Conservation (phyloP, 192 early-diverging fungal genomes). For the Geranomyces variabilis region DNA sequence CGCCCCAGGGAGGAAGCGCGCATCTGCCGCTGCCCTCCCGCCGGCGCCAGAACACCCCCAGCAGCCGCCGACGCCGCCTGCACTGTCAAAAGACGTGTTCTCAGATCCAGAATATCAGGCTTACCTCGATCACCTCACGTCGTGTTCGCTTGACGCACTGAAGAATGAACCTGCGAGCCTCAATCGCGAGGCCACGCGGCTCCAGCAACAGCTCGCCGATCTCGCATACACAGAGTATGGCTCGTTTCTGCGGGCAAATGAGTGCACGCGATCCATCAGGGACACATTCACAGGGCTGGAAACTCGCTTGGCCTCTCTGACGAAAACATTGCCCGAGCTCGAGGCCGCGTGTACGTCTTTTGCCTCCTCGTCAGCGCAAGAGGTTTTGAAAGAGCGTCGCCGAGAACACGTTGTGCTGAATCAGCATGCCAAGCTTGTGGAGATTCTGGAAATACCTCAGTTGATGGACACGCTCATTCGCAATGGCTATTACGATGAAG, state of each 20-base stretch:
- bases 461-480: conserved; percentile 81
- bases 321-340: conserved; percentile 51
- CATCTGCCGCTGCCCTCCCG: background rate
- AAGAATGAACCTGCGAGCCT: conserved; percentile 59
- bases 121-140: conserved; percentile 67
- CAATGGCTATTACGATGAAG: conserved; percentile 82
- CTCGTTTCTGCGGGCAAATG: conserved; percentile 68
- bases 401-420: conserved; percentile 14
- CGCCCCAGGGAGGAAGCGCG: background rate
- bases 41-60: background rate
- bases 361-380: conserved; percentile 13
- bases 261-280: conserved; percentile 54
- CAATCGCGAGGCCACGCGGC: conserved; percentile 52
- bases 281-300: conserved; percentile 55
- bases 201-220: conserved; percentile 62
- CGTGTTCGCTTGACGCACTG: conserved; percentile 62
- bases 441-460: conserved; percentile 77
- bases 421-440: conserved; percentile 55
- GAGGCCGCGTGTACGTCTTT: conserved; percentile 53
- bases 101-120: conserved; percentile 28
- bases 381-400: conserved; percentile 15
- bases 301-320: conserved; percentile 50
- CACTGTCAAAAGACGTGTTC: conserved; percentile 28
- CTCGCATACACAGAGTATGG: conserved; percentile 71
- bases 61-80: background rate